phyloP scores from a whole-genome alignment of 352 stramenopile genomes.

The Phytophthora lateralis region DNA sequence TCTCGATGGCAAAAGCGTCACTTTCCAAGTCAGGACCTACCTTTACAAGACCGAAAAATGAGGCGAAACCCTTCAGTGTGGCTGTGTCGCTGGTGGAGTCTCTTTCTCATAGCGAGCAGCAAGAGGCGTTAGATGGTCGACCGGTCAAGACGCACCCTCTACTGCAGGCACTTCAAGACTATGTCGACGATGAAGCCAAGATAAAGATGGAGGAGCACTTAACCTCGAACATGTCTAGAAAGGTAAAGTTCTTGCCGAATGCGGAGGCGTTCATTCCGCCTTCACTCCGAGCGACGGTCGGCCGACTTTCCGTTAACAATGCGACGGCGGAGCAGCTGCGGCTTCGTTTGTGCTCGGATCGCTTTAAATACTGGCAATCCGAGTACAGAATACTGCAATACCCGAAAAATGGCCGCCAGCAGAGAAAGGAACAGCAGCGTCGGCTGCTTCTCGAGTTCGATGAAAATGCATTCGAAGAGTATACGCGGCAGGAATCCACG shows the following conservation, averaged over 20 bases:
- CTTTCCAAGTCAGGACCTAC: constrained; percentile 24
- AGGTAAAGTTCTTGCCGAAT: constrained; percentile 43
- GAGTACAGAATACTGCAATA: constrained; percentile 49
- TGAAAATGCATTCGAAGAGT: constrained; percentile 35
- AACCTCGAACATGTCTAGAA: constrained; percentile 23
- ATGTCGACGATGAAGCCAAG: constrained; percentile 58
- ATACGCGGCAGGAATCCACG: constrained; percentile 20
- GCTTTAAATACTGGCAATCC: constrained; percentile 52
- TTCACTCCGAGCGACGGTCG: constrained; percentile 9
- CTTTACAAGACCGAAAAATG: constrained; percentile 26
- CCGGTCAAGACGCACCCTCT: constrained; percentile 69
- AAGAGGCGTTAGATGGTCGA: constrained; percentile 64
- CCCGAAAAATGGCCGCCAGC: constrained; percentile 36
- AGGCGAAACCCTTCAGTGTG: constrained; percentile 59
- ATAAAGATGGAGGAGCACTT: constrained; percentile 27
- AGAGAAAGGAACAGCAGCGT: constrained; percentile 46
- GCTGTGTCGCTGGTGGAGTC: constrained; percentile 75
- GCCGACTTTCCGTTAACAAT: constrained; percentile 42
- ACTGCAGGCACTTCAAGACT: constrained; percentile 68
- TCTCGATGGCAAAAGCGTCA: constrained; percentile 35
- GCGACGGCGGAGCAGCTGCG: constrained; percentile 44
- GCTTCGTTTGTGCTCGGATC: constrained; percentile 41
- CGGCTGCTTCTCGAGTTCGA: constrained; percentile 55
- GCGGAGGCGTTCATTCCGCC: constrained; percentile 43
- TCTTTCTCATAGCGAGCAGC: constrained; percentile 72